Percentiles rank a stretch among this genome's conserved stretches.
These are phyloP conservation scores for Aspergillus piperis DNA, from an alignment of 2,329 filamentous ascomycete genomes.

Conservation along the genomic window DNA sequence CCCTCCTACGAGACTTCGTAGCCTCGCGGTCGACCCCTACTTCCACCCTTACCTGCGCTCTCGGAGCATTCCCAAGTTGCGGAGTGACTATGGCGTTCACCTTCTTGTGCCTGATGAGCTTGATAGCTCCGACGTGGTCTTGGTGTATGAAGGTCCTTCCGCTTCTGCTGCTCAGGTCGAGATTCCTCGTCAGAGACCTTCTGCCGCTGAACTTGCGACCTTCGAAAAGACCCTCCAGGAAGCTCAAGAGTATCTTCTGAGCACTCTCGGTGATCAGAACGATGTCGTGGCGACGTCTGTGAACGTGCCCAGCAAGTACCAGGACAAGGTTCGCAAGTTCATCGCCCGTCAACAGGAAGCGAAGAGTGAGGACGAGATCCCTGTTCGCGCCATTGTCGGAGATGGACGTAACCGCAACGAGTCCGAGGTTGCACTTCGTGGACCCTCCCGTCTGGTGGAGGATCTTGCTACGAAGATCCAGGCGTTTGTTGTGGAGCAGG, in stretches of 20 bases:
- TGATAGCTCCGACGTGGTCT: conserved; percentile 47
- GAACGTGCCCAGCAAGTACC: conserved; percentile 61
- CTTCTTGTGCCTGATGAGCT: conserved; percentile 51
- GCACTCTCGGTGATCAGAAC: conserved; percentile 56
- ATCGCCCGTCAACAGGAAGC: conserved; percentile 58
- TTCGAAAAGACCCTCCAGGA: conserved; percentile 61
- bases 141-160: conserved; percentile 53
- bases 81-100: conserved; percentile 49
- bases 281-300: conserved; percentile 57
- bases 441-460: conserved; percentile 71
- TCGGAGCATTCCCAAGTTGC: conserved; percentile 41
- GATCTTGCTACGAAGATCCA: conserved; percentile 71
- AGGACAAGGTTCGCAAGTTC: conserved; percentile 64
- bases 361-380: conserved; percentile 53
- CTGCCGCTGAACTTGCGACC: conserved; percentile 54
- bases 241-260: conserved; percentile 59
- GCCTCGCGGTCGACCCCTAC: conserved; percentile 51
- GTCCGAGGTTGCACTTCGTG: conserved; percentile 68
- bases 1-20: conserved; percentile 47
- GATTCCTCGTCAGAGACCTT: conserved; percentile 58
- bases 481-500: conserved; percentile 81
- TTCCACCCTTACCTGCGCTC: conserved; percentile 51
- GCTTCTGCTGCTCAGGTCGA: conserved; percentile 51
- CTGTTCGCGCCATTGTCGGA: conserved; percentile 58
- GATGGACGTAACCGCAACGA: conserved; percentile 32